Conservation (phyloP, 75 land plant genomes). For the Gnetum montanum region DNA sequence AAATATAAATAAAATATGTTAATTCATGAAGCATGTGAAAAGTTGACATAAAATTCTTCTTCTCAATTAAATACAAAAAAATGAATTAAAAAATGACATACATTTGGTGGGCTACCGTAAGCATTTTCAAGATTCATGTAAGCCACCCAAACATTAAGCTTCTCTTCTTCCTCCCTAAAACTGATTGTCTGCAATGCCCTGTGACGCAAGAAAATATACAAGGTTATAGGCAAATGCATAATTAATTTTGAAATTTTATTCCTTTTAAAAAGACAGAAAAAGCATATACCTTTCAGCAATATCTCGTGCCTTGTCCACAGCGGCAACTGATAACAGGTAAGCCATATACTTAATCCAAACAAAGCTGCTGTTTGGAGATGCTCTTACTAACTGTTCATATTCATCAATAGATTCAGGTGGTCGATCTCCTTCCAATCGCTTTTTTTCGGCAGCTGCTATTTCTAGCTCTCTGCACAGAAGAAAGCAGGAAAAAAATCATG, state of each 20-base stretch:
- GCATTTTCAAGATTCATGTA: conserved; percentile 85
- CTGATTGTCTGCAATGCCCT: conserved; percentile 96
- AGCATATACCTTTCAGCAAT: conserved; percentile 81
- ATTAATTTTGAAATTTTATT: neutral
- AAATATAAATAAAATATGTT: neutral
- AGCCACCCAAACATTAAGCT: conserved; percentile 87
- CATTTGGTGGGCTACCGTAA: conserved; percentile 84
- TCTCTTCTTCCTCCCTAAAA: conserved; percentile 80
- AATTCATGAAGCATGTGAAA: neutral
- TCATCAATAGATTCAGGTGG: conserved; percentile 74
- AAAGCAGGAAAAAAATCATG: neutral
- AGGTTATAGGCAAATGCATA: neutral
- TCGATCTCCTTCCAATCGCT: conserved; percentile 33
- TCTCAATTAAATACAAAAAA: too few relatives aligned
- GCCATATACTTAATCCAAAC: conserved; percentile 97
- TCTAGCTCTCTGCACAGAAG: conserved; percentile 56
- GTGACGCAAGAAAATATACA: neutral
- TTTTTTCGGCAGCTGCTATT: conserved; percentile 80
- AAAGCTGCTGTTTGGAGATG: conserved; percentile 90
- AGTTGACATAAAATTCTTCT: too few relatives aligned
- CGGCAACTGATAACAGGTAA: conserved; percentile 53
- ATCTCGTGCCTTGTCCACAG: conserved; percentile 80
- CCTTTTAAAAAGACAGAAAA: neutral
- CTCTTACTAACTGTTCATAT: conserved; percentile 75
- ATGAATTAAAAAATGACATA: conserved; percentile 7